These are phyloP conservation scores for Hirsutella rhossiliensis DNA, from an alignment of 2,329 filamentous ascomycete genomes.

Conservation along the genomic window DNA sequence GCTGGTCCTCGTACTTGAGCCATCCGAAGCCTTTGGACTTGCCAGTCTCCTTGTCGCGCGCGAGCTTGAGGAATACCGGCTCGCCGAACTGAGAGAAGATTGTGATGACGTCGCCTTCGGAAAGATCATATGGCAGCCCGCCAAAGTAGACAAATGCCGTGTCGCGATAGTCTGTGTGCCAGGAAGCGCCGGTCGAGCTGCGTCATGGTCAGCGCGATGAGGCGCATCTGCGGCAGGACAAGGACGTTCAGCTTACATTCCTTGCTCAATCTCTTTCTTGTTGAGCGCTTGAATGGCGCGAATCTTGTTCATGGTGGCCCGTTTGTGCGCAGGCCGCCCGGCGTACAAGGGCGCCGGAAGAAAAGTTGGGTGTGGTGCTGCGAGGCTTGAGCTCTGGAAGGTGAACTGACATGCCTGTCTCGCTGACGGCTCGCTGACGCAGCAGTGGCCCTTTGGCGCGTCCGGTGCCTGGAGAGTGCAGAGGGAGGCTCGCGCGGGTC, in stretches of 20 bases:
- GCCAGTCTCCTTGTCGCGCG: slow-evolving; percentile 90
- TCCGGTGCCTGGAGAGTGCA: no score
- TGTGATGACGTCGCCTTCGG: slow-evolving; percentile 89
- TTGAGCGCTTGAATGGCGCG: slow-evolving; percentile 88
- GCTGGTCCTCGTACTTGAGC: slow-evolving; percentile 96
- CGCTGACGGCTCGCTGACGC: no score
- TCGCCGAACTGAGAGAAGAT: slow-evolving; percentile 98
- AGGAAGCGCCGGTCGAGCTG: slow-evolving; percentile 76
- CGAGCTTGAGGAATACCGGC: slow-evolving; percentile 83
- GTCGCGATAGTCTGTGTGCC: slow-evolving; percentile 96
- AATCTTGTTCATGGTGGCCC: slow-evolving; percentile 72
- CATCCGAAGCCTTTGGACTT: slow-evolving; percentile 93
- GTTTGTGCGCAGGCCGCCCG: background rate
- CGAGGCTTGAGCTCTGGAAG: background rate
- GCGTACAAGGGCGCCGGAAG: background rate
- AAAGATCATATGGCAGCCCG: slow-evolving; percentile 81
- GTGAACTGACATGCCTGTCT: no score
- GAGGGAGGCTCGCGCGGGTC: background rate
- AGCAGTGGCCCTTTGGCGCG: no score
- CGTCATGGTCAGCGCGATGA: slow-evolving; percentile 10
- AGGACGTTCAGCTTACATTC: slow-evolving; percentile 41
- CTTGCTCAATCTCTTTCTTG: slow-evolving; percentile 84
- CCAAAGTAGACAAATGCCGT: slow-evolving; percentile 96
- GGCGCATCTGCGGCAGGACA: background rate
- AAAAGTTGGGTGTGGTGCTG: background rate